phyloP scores from a whole-genome alignment of 75 land plant species.

The Cupressus sempervirens region DNA sequence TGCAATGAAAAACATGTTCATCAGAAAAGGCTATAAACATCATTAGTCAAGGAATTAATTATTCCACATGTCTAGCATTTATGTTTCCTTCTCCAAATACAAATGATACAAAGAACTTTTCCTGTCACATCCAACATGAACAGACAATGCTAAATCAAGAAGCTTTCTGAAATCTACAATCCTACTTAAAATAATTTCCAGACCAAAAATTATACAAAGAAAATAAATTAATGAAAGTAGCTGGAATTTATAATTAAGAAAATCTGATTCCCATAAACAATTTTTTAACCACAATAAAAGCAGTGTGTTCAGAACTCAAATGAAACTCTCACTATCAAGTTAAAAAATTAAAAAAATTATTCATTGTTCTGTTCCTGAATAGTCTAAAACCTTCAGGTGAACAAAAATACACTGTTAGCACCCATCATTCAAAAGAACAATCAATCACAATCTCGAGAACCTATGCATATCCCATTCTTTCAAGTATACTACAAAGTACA shows the following conservation, averaged over 20 bases:
- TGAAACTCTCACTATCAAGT: background rate
- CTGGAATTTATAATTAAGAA: background rate
- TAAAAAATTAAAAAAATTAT: background rate
- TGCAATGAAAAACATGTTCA: conserved; percentile 15
- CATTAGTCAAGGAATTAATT: conserved; percentile 6
- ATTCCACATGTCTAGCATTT: background rate
- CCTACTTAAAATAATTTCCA: background rate
- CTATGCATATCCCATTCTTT: background rate
- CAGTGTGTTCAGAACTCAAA: background rate
- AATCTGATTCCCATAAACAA: background rate
- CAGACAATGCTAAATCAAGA: background rate
- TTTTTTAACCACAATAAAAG: background rate
- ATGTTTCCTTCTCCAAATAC: background rate
- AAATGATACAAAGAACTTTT: background rate
- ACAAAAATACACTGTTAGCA: background rate
- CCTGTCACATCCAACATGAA: background rate
- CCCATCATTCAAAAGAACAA: background rate
- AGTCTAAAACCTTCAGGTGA: background rate
- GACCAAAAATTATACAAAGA: background rate
- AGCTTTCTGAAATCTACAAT: background rate
- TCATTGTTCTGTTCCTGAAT: conserved; percentile 1
- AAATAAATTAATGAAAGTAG: background rate
- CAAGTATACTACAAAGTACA: background rate
- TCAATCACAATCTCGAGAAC: background rate
- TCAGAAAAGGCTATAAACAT: background rate